Evolutionary conservation across 2,329 filamentous ascomycete genomes (phyloP), one percentile per base, ranked within the genome.

Genomic region (Rhynchosporium agropyri): DNA sequence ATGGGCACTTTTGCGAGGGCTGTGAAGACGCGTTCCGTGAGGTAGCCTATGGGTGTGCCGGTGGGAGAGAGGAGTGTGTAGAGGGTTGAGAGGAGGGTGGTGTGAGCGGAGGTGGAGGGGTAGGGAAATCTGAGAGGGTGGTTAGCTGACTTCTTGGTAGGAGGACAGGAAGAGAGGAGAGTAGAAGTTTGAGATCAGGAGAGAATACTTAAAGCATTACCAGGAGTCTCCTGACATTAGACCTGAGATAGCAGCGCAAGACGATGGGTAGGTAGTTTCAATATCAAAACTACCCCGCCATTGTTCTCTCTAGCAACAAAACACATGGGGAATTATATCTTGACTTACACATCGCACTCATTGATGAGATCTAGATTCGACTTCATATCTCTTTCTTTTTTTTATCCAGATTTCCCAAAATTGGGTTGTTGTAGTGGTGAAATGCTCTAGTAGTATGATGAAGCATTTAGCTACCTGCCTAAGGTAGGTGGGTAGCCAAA

Each of bases 101-200:
- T 77, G 75, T 89, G 86, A 57, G 79, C 78, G 63, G 82, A 74
- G 60, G 80, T 81, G 40, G 55, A 51, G 20, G 83, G 81, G 77
- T 96, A 91, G 1, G 92, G 92, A 72, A 96, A 96, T 72, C 90
- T 94, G 71, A 31, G 53, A 6, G 15, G 6, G 28, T 38, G 8
- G 53, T 69, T 60, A 67, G 66, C 53, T 51, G 7, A 28, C 8
- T 57, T 15, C 20, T 7, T 26, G 20, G 20, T 20, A 20, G 20
- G 20, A 20, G 20, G 20, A 20, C 20, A 20, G 20, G 20, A 20
- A 20, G 20, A 20, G 20, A 20, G 20, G 20, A 20, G 20, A 20
- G 20, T 20, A 20, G 20, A 20, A 20, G 20, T 20, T 20, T 20
- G 20, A 20, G 20, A 20, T 1, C 20, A 20, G 1, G 20, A 20